Evolutionary conservation across 345 rosid species (phyloP).

Genomic region (Eucalyptus erythrocorys): DNA sequence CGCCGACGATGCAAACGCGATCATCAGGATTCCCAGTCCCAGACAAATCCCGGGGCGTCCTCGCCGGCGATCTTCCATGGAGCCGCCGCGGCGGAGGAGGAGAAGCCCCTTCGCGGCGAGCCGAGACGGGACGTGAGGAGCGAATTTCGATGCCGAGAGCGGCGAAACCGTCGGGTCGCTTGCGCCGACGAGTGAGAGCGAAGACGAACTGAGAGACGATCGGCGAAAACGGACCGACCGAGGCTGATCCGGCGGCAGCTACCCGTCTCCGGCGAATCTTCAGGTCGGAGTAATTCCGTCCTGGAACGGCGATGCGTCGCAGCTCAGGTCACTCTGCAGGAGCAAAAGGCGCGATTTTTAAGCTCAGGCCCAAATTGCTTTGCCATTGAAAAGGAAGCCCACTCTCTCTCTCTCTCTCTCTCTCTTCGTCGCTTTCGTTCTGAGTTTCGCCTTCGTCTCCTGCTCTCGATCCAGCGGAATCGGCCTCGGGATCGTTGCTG

Average conservation of each 20-base stretch:
- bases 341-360: not conserved
- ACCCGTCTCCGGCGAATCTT: not conserved
- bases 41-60: not conserved
- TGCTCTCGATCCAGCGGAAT: not conserved
- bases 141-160: not conserved
- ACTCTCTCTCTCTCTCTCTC: not conserved
- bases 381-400: not conserved
- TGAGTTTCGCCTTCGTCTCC: not conserved
- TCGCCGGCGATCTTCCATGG: slow-evolving; percentile 4
- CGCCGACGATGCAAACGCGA: slow-evolving; percentile 1
- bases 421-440: not conserved
- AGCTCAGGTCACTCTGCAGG: not conserved
- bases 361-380: not conserved
- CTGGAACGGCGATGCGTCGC: not conserved
- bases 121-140: not conserved
- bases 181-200: not conserved
- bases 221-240: not conserved
- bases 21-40: slow-evolving; percentile 5
- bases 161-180: too few species aligned
- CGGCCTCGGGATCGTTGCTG: not conserved
- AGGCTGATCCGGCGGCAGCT: not conserved
- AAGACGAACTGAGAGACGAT: not conserved
- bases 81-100: not conserved
- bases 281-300: not conserved
- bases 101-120: not conserved